These are phyloP conservation scores for Parastagonospora nodorum DNA, from an alignment of 2,329 filamentous ascomycete species.

Conservation along the genomic window DNA sequence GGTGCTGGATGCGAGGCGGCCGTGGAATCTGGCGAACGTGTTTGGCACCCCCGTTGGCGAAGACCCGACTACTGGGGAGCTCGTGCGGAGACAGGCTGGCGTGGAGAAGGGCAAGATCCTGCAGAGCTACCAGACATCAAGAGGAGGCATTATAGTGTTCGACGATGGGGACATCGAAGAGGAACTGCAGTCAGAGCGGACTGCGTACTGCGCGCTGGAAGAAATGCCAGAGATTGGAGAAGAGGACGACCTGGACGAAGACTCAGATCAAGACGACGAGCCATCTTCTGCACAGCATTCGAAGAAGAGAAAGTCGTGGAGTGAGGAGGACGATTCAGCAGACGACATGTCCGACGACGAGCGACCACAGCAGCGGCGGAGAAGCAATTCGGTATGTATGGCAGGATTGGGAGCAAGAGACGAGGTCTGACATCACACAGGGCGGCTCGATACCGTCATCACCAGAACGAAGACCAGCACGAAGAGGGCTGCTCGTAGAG, in stretches of 20 bases:
- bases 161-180: constrained; percentile 96
- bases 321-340: constrained; percentile 66
- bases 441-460: constrained; percentile 68
- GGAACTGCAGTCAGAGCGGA: constrained; percentile 72
- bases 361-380: constrained; percentile 76
- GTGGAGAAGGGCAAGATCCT: constrained; percentile 75
- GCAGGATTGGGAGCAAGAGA: neutral
- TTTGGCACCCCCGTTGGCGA: constrained; percentile 68
- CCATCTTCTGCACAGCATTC: constrained; percentile 44
- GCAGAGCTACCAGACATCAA: constrained; percentile 74
- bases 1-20: constrained; percentile 88
- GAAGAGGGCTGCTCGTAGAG: constrained; percentile 58
- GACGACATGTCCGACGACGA: constrained; percentile 71
- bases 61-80: constrained; percentile 55
- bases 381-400: constrained; percentile 80
- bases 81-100: constrained; percentile 63
- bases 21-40: constrained; percentile 93
- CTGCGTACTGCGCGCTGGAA: constrained; percentile 82
- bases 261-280: constrained; percentile 49
- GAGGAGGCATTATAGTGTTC: constrained; percentile 89
- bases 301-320: constrained; percentile 50
- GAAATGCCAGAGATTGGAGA: constrained; percentile 92
- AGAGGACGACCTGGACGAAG: constrained; percentile 65
- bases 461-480: constrained; percentile 64
- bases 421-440: constrained; percentile 40